A percentile compares a stretch with the other conserved stretches of the same genome.
Evolutionary conservation across 164 flowering plant genomes (phyloP).

Genomic region (Buxus sempervirens): DNA sequence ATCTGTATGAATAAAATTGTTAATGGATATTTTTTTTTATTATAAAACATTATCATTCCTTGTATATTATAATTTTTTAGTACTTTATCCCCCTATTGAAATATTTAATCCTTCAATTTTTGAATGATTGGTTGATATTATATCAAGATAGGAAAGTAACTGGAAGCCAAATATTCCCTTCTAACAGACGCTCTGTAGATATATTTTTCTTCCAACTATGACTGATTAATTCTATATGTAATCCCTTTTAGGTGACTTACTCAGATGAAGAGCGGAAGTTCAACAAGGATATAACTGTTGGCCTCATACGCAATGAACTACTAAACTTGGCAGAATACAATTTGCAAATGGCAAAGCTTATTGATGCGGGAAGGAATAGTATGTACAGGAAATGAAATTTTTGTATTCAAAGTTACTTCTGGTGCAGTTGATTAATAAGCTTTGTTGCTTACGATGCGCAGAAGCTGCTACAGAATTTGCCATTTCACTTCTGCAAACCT

Average conservation of each 20-base stretch:
- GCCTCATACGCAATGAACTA: conserved; percentile 76
- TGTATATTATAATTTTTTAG: too few species aligned
- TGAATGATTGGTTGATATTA: neutral
- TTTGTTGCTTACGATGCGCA: conserved; percentile 36
- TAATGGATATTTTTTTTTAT: too few species aligned
- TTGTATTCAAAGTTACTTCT: neutral
- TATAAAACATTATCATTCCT: too few species aligned
- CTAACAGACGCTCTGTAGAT: neutral
- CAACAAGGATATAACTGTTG: conserved; percentile 80
- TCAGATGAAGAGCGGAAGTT: conserved; percentile 88
- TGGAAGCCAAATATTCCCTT: neutral
- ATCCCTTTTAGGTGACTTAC: conserved; percentile 64
- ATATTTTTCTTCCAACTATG: neutral
- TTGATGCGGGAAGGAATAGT: conserved; percentile 97
- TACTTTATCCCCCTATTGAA: too few species aligned
- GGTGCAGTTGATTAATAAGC: conserved; percentile 3
- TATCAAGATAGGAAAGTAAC: neutral
- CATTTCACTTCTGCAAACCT: conserved; percentile 68
- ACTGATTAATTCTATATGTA: neutral
- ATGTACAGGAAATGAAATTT: conserved; percentile 23
- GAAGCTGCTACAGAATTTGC: conserved; percentile 92
- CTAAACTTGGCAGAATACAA: conserved; percentile 89
- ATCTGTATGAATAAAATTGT: too few species aligned
- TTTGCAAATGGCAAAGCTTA: conserved; percentile 88
- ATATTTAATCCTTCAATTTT: neutral